Base-by-base conservation (phyloP, 192 early-diverging fungal species). In the Gaertneriomyces sp. region DNA sequence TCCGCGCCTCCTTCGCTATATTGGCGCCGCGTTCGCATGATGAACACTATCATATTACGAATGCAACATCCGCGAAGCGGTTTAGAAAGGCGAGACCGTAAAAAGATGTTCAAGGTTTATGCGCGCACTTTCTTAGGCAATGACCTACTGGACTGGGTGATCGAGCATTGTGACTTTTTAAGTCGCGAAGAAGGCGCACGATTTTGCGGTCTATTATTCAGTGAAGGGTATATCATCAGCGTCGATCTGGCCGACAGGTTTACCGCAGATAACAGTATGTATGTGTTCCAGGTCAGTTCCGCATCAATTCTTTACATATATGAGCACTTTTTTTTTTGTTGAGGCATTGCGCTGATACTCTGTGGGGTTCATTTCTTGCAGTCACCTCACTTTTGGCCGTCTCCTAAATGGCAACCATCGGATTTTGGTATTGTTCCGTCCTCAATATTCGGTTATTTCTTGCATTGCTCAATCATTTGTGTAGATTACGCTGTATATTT, bases 401-500 rank as follows among this genome's bases (percentile, higher is more conserved):
- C 16, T 42, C 33, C 45, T 60, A 49, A 14, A 66, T 70, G 67
- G 73, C 42, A 42, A 41, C 61, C 64, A 8, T 53, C 64, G 4
- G 63, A 66, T 72, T 61, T 56, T 58, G 63, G 69, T 63, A 42
- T 6, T n/a, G 49, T 20, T 17, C n/a, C 49, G 6, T 6, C 49
- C 49, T 51, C n/a, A 51, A n/a, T 20, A 51, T n/a, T 17, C n/a
- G 6, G 25, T 4, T 6, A 51, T 17, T 51, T 3, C 12, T 17
- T 12, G 47, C 47, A 49, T 17, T 12, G 12, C 17, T 3, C 2
- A 4, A 3, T 56, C 38, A 16, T 38, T 8, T 17, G 19, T 65
- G 2, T n/a, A 53, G 73, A 75, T 60, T 79, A 79, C 51, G 46
- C 74, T 38, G 65, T 70, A 11, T 79, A 70, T 45, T 43, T 79